Conservation (phyloP, 1,284 basidiomycete genomes). For the Xerocomus cyaneibrunnescens region DNA sequence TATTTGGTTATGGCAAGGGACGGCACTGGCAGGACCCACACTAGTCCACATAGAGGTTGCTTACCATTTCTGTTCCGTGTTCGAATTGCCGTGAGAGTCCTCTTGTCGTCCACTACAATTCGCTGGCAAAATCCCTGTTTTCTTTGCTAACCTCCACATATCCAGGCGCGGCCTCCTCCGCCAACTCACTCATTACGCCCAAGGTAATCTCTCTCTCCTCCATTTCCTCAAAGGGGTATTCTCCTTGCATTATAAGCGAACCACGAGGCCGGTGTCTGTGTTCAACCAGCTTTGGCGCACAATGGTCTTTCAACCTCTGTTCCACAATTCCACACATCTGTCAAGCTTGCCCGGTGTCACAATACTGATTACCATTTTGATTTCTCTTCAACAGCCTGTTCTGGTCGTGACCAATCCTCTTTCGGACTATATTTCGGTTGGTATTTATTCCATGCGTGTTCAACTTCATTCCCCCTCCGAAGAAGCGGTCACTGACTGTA, state of each 20-base stretch:
- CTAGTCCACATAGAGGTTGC: conserved; percentile 40
- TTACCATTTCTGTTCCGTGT: conserved; percentile 33
- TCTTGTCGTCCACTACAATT: conserved; percentile 12
- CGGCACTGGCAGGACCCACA: conserved; percentile 45
- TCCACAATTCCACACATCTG: conserved; percentile 24
- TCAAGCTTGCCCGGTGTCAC: conserved; percentile 4
- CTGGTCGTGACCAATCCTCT: conserved; percentile 28
- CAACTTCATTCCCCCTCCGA: conserved; percentile 8
- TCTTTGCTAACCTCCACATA: conserved; percentile 22
- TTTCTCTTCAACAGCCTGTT: conserved; percentile 22
- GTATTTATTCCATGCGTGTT: conserved; percentile 32
- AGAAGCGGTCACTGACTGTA: conserved; percentile 20
- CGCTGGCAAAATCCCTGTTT: not conserved
- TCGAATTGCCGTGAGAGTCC: conserved; percentile 45
- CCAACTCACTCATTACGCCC: conserved; percentile 55
- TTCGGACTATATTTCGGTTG: conserved; percentile 24
- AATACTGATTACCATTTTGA: conserved; percentile 20
- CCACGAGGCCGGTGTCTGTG: conserved; percentile 23
- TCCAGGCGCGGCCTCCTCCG: conserved; percentile 72
- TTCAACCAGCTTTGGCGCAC: conserved; percentile 23
- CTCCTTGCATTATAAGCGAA: conserved; percentile 21
- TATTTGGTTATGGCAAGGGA: conserved; percentile 36
- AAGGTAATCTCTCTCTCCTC: conserved; percentile 40
- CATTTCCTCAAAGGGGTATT: conserved; percentile 5
- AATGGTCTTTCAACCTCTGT: conserved; percentile 23